Percentiles rank a stretch among this genome's conserved stretches.
phyloP scores from a whole-genome alignment of 2,329 filamentous ascomycete genomes.

The Trichoderma polysporum region DNA sequence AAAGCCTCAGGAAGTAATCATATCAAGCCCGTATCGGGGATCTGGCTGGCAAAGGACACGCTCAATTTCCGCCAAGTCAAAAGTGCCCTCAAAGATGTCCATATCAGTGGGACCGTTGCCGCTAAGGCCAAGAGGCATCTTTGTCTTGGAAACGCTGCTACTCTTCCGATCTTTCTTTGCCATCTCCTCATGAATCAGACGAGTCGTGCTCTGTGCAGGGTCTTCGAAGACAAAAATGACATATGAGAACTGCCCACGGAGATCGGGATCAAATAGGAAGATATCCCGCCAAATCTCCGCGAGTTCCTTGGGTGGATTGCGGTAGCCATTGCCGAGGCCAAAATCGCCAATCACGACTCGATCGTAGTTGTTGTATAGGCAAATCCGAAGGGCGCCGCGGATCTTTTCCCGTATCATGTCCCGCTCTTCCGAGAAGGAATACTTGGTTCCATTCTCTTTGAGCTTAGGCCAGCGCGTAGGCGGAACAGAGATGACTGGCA shows the following conservation, averaged over 20 bases:
- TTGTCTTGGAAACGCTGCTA: slow-evolving; percentile 35
- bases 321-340: slow-evolving; percentile 61
- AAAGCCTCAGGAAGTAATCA: slow-evolving; percentile 42
- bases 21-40: slow-evolving; percentile 54
- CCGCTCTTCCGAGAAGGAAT: slow-evolving; percentile 70
- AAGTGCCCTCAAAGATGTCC: slow-evolving; percentile 55
- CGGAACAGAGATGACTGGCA: slow-evolving; percentile 73
- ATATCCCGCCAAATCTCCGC: slow-evolving; percentile 66
- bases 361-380: slow-evolving; percentile 57
- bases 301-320: slow-evolving; percentile 64
- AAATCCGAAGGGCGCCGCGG: slow-evolving; percentile 67
- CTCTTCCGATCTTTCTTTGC: slow-evolving; percentile 49
- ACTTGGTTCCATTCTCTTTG: slow-evolving; percentile 63
- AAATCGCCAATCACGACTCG: slow-evolving; percentile 64
- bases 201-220: slow-evolving; percentile 51
- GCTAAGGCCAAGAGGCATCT: slow-evolving; percentile 34
- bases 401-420: slow-evolving; percentile 74
- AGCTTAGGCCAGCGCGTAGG: slow-evolving; percentile 73
- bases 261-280: slow-evolving; percentile 61
- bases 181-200: slow-evolving; percentile 55
- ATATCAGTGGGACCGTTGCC: slow-evolving; percentile 44
- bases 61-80: slow-evolving; percentile 50
- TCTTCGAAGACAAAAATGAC: slow-evolving; percentile 67
- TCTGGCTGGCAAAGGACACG: slow-evolving; percentile 52
- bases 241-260: slow-evolving; percentile 60